These are phyloP conservation scores for Xerophyta viscosa DNA, from an alignment of 106 monocot species.

Conservation along the genomic window DNA sequence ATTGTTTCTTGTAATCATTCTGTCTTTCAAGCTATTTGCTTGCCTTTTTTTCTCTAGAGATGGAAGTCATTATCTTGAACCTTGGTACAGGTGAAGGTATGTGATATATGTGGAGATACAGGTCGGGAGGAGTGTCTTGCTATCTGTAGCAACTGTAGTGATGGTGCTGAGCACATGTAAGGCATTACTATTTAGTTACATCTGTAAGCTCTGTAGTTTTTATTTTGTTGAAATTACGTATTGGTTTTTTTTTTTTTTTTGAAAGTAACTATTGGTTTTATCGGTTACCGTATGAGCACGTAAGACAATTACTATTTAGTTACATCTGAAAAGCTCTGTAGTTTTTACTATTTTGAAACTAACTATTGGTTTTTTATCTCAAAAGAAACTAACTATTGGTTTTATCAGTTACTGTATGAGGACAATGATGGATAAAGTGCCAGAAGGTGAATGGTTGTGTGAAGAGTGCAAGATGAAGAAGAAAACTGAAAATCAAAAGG, in stretches of 20 bases:
- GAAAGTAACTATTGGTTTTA: no score
- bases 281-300: no score
- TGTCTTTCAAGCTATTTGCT: not conserved
- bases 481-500: conserved; percentile 27
- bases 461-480: conserved; percentile 80
- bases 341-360: conserved; percentile 9
- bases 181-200: no score
- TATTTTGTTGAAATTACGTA: no score
- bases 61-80: not conserved
- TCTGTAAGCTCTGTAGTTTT: no score
- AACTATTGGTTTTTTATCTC: not conserved
- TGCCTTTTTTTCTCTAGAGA: not conserved
- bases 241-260: no score
- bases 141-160: conserved; percentile 74
- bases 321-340: no score
- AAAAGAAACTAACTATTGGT: conserved; percentile 21
- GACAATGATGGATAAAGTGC: conserved; percentile 63
- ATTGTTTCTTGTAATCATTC: no score
- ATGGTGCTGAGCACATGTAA: conserved; percentile 99
- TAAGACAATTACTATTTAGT: no score
- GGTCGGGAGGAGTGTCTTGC: conserved; percentile 84
- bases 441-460: conserved; percentile 93
- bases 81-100: conserved; percentile 75
- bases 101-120: conserved; percentile 96
- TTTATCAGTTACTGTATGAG: conserved; percentile 99